phyloP scores from a whole-genome alignment of 1,139 yeast species.

The Yamadazyma mexicana region DNA sequence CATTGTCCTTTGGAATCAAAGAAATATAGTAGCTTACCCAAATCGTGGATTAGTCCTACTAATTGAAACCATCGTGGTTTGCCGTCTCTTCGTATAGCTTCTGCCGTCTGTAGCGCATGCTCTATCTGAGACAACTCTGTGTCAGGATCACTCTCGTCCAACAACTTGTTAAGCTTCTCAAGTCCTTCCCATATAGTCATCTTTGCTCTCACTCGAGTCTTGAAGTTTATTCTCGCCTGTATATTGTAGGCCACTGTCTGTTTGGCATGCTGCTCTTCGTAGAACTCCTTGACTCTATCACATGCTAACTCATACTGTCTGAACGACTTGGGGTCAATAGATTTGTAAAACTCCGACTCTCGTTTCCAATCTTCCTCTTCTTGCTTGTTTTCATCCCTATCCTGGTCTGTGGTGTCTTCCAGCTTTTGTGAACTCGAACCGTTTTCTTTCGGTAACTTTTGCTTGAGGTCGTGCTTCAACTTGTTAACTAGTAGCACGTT shows the following conservation, averaged over 20 bases:
- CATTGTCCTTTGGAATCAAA: constrained; percentile 75
- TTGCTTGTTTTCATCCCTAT: not conserved
- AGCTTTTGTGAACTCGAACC: not conserved
- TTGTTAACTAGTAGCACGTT: constrained; percentile 34
- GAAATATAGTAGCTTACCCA: constrained; percentile 68
- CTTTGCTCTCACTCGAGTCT: constrained; percentile 61
- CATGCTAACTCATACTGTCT: constrained; percentile 72
- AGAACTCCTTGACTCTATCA: constrained; percentile 65
- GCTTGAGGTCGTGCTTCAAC: constrained; percentile 21
- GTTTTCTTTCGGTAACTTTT: constrained; percentile 1
- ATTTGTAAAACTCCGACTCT: constrained; percentile 33
- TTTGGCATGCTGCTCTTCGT: constrained; percentile 66
- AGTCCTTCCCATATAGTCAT: constrained; percentile 77
- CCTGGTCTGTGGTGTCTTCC: not conserved
- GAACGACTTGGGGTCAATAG: constrained; percentile 45
- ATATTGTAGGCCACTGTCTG: constrained; percentile 75
- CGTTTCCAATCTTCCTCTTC: constrained; percentile 20
- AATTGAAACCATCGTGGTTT: constrained; percentile 77
- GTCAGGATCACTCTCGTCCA: constrained; percentile 76
- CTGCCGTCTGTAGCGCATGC: constrained; percentile 77
- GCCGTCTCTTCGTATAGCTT: constrained; percentile 65
- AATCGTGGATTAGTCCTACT: constrained; percentile 70
- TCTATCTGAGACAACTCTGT: constrained; percentile 74
- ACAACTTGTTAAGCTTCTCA: constrained; percentile 57
- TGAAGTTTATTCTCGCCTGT: constrained; percentile 70